phyloP scores from a whole-genome alignment of 2,329 filamentous ascomycete species.

The Tolypocladium nubicola region DNA sequence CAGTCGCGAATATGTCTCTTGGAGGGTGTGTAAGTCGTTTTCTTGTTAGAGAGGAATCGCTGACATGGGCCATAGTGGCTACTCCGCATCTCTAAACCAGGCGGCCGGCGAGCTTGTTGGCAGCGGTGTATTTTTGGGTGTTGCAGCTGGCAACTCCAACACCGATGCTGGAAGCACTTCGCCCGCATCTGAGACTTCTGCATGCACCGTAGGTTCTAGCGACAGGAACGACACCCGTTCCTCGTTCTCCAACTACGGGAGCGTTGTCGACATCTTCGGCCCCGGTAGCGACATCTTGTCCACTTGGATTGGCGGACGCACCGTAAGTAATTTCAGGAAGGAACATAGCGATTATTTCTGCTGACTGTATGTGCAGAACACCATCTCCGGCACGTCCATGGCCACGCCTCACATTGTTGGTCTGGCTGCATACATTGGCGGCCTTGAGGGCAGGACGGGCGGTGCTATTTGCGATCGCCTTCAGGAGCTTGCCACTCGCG shows the following conservation, averaged over 20 bases:
- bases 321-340: conserved; percentile 9
- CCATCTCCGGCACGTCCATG: conserved; percentile 26
- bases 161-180: conserved; percentile 6
- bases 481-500: conserved; percentile 21
- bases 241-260: conserved; percentile 33
- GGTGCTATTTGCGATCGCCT: conserved; percentile 19
- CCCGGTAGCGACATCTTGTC: conserved; percentile 32
- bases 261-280: conserved; percentile 33
- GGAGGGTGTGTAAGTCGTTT: conserved; percentile 13
- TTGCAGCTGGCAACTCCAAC: conserved; percentile 36
- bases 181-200: conserved; percentile 10
- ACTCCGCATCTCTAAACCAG: conserved; percentile 31
- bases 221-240: conserved; percentile 20
- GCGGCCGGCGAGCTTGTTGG: conserved; percentile 31
- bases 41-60: too few species aligned
- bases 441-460: conserved; percentile 17
- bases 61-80: conserved; percentile 13
- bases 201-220: conserved; percentile 10
- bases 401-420: conserved; percentile 9
- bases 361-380: neutral
- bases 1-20: conserved; percentile 41
- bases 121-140: conserved; percentile 35
- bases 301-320: conserved; percentile 30
- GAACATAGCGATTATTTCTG: neutral
- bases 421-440: conserved; percentile 14